phyloP scores from a whole-genome alignment of 257 asterid genomes.

The Solanum paucissectum region DNA sequence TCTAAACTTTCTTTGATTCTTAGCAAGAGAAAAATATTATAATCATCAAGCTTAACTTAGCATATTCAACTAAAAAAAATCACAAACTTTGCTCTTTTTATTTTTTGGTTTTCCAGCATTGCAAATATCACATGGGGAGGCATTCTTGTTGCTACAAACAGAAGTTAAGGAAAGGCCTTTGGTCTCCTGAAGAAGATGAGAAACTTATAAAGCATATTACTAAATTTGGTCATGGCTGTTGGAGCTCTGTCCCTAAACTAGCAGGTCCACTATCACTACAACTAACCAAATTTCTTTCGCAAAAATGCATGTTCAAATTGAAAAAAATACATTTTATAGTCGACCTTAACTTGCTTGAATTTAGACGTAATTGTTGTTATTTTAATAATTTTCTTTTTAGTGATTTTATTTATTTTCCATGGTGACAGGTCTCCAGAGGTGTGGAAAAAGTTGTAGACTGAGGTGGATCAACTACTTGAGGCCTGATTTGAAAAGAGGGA shows the following conservation, averaged over 20 bases:
- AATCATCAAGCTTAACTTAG: neutral
- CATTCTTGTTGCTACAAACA: conserved; percentile 90
- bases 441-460: conserved; percentile 90
- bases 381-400: neutral
- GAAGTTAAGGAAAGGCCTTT: conserved; percentile 84
- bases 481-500: conserved; percentile 89
- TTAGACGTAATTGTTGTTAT: neutral
- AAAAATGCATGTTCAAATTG: neutral
- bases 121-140: conserved; percentile 55
- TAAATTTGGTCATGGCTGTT: conserved; percentile 82
- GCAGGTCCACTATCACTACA: conserved; percentile 36
- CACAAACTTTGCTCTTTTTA: neutral
- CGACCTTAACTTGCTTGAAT: neutral
- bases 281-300: neutral
- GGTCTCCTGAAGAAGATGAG: conserved; percentile 99
- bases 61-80: neutral
- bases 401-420: neutral
- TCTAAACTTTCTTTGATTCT: neutral
- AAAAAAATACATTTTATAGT: neutral
- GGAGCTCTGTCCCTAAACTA: conserved; percentile 98
- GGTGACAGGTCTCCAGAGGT: conserved; percentile 54
- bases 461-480: conserved; percentile 89
- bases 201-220: conserved; percentile 77
- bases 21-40: neutral
- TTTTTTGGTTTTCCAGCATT: conserved; percentile 15